Base-by-base conservation (phyloP, 2,329 filamentous ascomycete genomes). In the Botrytis tulipae region DNA sequence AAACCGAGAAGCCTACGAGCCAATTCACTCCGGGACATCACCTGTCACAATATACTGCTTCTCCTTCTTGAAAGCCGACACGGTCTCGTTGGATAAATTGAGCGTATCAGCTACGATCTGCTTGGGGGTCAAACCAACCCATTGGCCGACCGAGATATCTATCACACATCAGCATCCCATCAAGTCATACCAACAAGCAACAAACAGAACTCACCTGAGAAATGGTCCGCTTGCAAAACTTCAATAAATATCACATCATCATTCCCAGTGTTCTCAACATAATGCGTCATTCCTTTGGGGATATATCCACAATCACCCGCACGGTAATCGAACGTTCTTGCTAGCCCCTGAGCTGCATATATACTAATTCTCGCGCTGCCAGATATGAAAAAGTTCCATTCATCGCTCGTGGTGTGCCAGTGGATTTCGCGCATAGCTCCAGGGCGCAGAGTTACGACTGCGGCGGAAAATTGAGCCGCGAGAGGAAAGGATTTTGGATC, bases 181-280 rank as follows among this genome's bases (percentile, higher is more conserved):
- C 22, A 51, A 42, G 42, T 44, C 20, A 2, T 7, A 65, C 16
- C 1, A 12, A 42, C 46, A 37, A 62, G 12, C 4, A 12, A 42
- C 40, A 46, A 32, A 22, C 5, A 22, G 16, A 62, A 48, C 74
- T 74, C 72, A 78, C 78, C 78, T 37, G 77, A 78, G 80, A 94
- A 94, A 80, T 90, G 86, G 76, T 92, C 89, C 0, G 91, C 87
- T 68, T 90, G 86, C 83, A 95, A 92, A 25, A 95, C 89, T 82
- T 95, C 92, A 18, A 95, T 83, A 81, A 94, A 92, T 80, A 93
- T 90, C 3, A 95, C 82, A 29, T 91, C 88, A 80, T 94, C 91
- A 67, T 92, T 88, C n/a, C 92, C 90, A 59, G 93, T 88, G 78
- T 94, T 94, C 85, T 95, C 92, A 71, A 95, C 91, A 80, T 93